phyloP scores from a whole-genome alignment of 148 eudicot species.

The Heliosperma pusillum region DNA sequence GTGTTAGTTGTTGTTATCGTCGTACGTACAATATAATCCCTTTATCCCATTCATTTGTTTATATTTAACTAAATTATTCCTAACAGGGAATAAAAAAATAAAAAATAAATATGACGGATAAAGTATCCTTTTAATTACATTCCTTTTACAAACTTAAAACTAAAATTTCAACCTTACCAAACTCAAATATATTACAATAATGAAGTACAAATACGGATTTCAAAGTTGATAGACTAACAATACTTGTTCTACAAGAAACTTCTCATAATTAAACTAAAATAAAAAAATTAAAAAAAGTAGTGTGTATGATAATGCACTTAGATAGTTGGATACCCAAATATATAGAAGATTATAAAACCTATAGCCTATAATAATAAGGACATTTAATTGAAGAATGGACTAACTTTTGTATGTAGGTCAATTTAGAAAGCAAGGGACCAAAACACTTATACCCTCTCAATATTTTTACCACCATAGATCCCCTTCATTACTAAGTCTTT shows the following conservation, averaged over 20 bases:
- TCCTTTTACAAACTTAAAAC: too few relatives aligned
- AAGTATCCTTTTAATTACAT: too few relatives aligned
- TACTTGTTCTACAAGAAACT: conserved; percentile 17
- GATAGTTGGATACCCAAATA: conserved; percentile 15
- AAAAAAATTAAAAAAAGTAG: conserved; percentile 6
- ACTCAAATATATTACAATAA: not conserved
- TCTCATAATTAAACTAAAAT: conserved; percentile 16
- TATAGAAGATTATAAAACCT: not conserved
- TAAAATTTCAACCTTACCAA: too few relatives aligned
- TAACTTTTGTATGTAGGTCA: conserved; percentile 22
- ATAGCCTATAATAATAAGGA: not conserved
- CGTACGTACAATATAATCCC: too few relatives aligned
- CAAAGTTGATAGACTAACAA: conserved; percentile 18
- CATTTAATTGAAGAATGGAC: conserved; percentile 12
- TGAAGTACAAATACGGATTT: not conserved
- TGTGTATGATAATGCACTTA: not conserved
- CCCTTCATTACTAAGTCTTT: conserved; percentile 21
- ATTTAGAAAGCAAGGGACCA: conserved; percentile 32
- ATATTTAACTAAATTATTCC: too few relatives aligned
- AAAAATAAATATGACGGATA: too few relatives aligned
- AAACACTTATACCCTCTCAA: conserved; percentile 27
- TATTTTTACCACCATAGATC: conserved; percentile 16
- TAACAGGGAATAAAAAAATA: too few relatives aligned
- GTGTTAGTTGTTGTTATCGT: too few relatives aligned
- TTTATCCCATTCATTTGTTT: too few relatives aligned